Evolutionary conservation across 2,329 filamentous ascomycete species (phyloP), one percentile per base, ranked within the genome.

Genomic region (Fusarium sp.): DNA sequence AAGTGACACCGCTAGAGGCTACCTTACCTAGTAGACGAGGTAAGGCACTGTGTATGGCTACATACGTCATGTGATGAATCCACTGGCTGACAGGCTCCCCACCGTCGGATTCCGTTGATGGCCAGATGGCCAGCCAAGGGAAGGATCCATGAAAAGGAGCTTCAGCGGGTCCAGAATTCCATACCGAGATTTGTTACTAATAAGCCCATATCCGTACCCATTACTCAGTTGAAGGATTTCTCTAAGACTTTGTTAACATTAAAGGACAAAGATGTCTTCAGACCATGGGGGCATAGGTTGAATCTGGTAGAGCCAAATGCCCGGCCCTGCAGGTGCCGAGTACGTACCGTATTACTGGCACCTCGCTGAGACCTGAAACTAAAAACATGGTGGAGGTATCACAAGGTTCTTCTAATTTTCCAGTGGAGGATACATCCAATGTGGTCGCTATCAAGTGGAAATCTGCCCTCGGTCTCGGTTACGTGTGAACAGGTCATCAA

Each of bases 41-140:
- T 32, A 49, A n/a, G 29, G 22, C 22, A n/a, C 25, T 48, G 60
- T 54, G 55, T 48, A 64, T 24, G 52, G 61, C 38, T 64, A 47
- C 53, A 51, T 56, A 74, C 71, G 71, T 74, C 71, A 74, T 74
- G 71, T 74, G 71, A 74, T 74, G 56, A 61, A 65, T 56, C 63
- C 63, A 70, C 67, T 68, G 49, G 67, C 49, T 71, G 43, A 48
- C 44, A 68, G 51, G 41, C 57, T 29, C 67, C 63, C 64, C 64
- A 56, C 55, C 24, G 58, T 58, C 56, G 44, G 32, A 44, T 43
- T 45, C 62, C 45, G 44, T 41, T 38, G 20, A 43, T 46, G 32
- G 52, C 34, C 16, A 25, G 32, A 34, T 34, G 32, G 32, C 32
- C 24, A 25, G 49, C 29, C 32, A 24, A 44, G n/a, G 24, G 30